Percentiles rank a stretch among this genome's conserved stretches.
Evolutionary conservation across 2,329 filamentous ascomycete genomes (phyloP).

Genomic region (Sporothrix variecibatus): DNA sequence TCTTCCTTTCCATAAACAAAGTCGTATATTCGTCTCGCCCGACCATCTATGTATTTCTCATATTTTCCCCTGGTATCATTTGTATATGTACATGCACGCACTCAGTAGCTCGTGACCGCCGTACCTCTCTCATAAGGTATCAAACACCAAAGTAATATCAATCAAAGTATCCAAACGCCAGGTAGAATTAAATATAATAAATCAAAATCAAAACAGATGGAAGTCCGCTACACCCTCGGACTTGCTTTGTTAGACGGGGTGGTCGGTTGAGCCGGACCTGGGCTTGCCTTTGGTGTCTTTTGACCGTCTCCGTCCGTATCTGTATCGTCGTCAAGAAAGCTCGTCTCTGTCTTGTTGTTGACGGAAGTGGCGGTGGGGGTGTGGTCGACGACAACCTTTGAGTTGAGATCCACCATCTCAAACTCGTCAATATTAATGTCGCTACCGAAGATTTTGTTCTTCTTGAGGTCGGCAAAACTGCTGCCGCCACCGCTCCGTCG

Average conservation of each 20-base stretch:
- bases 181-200: neutral
- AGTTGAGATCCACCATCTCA: neutral
- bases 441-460: neutral
- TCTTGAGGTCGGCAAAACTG: neutral
- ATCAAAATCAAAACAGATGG: neutral
- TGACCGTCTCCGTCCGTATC: neutral
- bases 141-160: neutral
- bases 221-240: neutral
- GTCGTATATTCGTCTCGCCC: neutral
- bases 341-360: neutral
- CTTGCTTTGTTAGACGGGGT: neutral
- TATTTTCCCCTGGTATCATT: slow-evolving; percentile 3
- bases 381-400: neutral
- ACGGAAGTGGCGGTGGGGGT: neutral
- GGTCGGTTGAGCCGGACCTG: neutral
- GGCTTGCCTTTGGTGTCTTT: neutral
- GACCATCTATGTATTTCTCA: neutral
- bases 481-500: neutral
- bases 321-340: slow-evolving; percentile 20
- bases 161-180: neutral
- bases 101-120: neutral
- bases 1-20: neutral
- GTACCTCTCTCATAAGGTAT: neutral
- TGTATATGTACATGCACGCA: neutral
- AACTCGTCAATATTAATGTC: slow-evolving; percentile 20